Evolutionary conservation across 1,284 basidiomycete genomes (phyloP).

Genomic region (Athelia psychrophila): DNA sequence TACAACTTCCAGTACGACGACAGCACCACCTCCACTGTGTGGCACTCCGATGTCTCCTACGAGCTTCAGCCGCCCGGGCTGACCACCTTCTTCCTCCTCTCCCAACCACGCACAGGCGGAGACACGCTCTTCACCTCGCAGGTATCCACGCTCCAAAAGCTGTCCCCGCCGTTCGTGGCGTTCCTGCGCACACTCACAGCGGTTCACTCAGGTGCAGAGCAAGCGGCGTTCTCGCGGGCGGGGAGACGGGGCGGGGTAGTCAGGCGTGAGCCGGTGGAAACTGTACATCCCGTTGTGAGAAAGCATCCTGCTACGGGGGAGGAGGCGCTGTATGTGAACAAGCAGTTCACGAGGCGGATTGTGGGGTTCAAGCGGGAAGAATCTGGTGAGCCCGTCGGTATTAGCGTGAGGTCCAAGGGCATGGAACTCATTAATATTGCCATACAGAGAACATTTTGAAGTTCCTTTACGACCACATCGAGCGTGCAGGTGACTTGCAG

Average conservation of each 20-base stretch:
- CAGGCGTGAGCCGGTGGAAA: constrained; percentile 74
- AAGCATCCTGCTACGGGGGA: constrained; percentile 81
- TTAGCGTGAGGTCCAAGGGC: not conserved
- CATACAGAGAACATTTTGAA: constrained; percentile 57
- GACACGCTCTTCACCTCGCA: constrained; percentile 81
- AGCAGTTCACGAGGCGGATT: constrained; percentile 75
- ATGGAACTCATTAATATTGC: not conserved
- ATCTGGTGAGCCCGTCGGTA: constrained; percentile 44
- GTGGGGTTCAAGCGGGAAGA: constrained; percentile 80
- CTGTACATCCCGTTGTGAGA: constrained; percentile 66
- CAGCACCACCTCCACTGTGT: constrained; percentile 61
- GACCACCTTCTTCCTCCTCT: constrained; percentile 82
- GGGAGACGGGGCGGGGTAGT: constrained; percentile 71
- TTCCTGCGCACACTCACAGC: constrained; percentile 76
- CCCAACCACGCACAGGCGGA: constrained; percentile 70
- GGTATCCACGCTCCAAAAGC: constrained; percentile 62
- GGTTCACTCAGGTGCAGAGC: constrained; percentile 76
- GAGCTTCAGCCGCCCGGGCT: constrained; percentile 86
- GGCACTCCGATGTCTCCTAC: constrained; percentile 81
- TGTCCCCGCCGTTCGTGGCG: constrained; percentile 70
- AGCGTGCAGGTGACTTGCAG: constrained; percentile 68
- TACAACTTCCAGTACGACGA: constrained; percentile 73
- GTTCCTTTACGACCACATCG: constrained; percentile 71
- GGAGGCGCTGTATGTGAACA: constrained; percentile 80
- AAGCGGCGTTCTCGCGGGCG: constrained; percentile 68